A percentile compares a stretch with the other conserved stretches of the same genome.
phyloP scores from a whole-genome alignment of 1,284 basidiomycete species.

The Pseudozyma sp. region DNA sequence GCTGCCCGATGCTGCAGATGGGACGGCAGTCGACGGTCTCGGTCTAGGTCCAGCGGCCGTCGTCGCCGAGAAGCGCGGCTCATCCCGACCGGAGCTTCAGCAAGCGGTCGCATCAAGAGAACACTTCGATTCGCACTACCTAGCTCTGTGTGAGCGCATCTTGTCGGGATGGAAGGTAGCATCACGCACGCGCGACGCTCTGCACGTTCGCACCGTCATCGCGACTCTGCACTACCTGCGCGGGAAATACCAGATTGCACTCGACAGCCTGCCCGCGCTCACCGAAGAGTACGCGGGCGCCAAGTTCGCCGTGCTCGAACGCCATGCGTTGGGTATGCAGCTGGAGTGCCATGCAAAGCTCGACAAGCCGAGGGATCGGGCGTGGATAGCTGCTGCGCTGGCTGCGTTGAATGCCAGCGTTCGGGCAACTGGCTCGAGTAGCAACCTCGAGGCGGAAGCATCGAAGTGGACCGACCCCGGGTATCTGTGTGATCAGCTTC shows the following conservation, averaged over 20 bases:
- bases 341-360: slow-evolving; percentile 76
- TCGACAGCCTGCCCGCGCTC: slow-evolving; percentile 23
- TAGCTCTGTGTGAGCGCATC: slow-evolving; percentile 77
- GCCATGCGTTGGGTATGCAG: slow-evolving; percentile 78
- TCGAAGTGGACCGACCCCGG: slow-evolving; percentile 32
- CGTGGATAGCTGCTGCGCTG: slow-evolving; percentile 76
- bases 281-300: slow-evolving; percentile 71
- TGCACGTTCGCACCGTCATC: slow-evolving; percentile 83
- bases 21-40: neutral
- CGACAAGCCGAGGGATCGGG: slow-evolving; percentile 74
- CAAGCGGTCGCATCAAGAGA: slow-evolving; percentile 73
- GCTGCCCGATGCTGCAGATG: slow-evolving; percentile 12
- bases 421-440: neutral
- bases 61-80: slow-evolving; percentile 20
- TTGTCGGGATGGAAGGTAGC: slow-evolving; percentile 83
- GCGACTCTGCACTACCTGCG: slow-evolving; percentile 80
- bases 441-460: slow-evolving; percentile 7
- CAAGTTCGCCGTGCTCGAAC: slow-evolving; percentile 81
- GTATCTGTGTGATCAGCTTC: slow-evolving; percentile 40
- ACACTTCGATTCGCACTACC: slow-evolving; percentile 60
- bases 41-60: slow-evolving; percentile 13
- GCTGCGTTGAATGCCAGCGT: slow-evolving; percentile 29
- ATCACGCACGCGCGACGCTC: slow-evolving; percentile 82
- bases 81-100: slow-evolving; percentile 74
- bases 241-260: slow-evolving; percentile 23